Conservation (phyloP, 495 filamentous ascomycete species). For the Aspergillus cavernicola region DNA sequence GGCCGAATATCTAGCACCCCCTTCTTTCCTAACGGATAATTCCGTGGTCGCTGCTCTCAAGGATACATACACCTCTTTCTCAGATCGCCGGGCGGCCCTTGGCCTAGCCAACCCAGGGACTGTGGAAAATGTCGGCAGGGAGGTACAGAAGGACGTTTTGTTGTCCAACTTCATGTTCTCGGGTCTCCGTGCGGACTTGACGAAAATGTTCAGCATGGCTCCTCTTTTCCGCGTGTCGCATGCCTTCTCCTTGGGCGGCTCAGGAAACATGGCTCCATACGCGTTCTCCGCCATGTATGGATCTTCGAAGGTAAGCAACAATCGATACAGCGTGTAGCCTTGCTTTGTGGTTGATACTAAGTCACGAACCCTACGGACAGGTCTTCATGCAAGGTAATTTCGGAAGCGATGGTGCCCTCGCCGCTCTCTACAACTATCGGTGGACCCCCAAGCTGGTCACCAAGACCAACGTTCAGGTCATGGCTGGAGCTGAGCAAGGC, state of each 20-base stretch:
- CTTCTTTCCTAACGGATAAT: conserved; percentile 70
- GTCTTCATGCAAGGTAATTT: conserved; percentile 92
- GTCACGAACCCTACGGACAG: conserved; percentile 40
- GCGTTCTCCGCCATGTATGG: conserved; percentile 91
- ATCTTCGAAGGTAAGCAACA: conserved; percentile 73
- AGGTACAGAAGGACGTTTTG: conserved; percentile 93
- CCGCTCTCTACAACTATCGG: conserved; percentile 84
- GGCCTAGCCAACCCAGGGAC: conserved; percentile 89
- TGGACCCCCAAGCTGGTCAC: conserved; percentile 72
- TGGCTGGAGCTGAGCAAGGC: conserved; percentile 59
- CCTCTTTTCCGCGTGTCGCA: conserved; percentile 97
- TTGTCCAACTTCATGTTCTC: conserved; percentile 93
- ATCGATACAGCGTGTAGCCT: not conserved
- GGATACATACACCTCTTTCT: conserved; percentile 80
- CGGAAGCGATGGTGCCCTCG: conserved; percentile 82
- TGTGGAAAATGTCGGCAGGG: conserved; percentile 83
- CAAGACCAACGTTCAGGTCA: conserved; percentile 80
- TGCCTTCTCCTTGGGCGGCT: conserved; percentile 86
- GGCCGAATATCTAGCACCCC: conserved; percentile 48
- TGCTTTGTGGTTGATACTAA: not conserved
- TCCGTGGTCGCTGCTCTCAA: conserved; percentile 61
- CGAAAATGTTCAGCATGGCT: conserved; percentile 86
- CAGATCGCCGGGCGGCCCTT: conserved; percentile 77
- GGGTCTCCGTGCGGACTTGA: conserved; percentile 90
- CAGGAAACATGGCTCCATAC: conserved; percentile 81